A percentile compares a stretch with the other conserved stretches of the same genome.
Conservation (phyloP, 371 early-diverging fungal species). For the Entomophthora muscae region DNA sequence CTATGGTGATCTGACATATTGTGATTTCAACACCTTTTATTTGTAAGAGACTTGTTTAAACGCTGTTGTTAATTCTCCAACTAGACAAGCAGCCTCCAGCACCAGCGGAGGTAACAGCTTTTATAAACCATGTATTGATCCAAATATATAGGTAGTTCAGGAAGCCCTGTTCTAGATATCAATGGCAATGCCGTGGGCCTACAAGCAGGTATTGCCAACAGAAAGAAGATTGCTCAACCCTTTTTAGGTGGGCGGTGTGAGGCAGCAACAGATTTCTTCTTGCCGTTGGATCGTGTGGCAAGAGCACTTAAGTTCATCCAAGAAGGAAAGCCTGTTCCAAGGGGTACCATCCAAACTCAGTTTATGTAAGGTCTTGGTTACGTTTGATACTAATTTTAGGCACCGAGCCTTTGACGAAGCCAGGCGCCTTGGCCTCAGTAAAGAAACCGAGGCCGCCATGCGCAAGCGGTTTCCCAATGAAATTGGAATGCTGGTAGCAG, state of each 20-base stretch:
- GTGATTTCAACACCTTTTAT: conserved; percentile 25
- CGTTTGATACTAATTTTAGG: conserved; percentile 9
- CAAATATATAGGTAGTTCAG: conserved; percentile 30
- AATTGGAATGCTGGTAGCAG: conserved; percentile 76
- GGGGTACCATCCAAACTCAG: conserved; percentile 81
- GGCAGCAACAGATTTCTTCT: conserved; percentile 84
- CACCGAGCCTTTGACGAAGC: conserved; percentile 57
- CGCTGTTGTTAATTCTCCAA: too few relatives aligned
- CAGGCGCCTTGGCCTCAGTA: conserved; percentile 44
- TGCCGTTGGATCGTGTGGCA: conserved; percentile 69
- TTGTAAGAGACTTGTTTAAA: conserved; percentile 3
- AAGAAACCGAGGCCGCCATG: conserved; percentile 47
- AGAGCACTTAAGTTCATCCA: conserved; percentile 58
- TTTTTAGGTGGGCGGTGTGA: conserved; percentile 32
- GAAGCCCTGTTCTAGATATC: conserved; percentile 84
- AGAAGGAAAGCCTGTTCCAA: conserved; percentile 41
- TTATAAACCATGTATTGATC: too few relatives aligned
- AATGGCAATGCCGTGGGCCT: conserved; percentile 84
- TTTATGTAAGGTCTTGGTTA: neutral
- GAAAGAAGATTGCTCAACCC: conserved; percentile 2
- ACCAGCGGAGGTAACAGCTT: conserved; percentile 57
- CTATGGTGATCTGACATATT: conserved; percentile 43
- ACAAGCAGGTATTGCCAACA: conserved; percentile 52
- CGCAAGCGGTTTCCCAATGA: conserved; percentile 48
- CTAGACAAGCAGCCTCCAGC: conserved; percentile 47